Percentiles rank a stretch among this genome's conserved stretches.
Conservation (phyloP, 495 filamentous ascomycete species). For the Evernia prunastri region DNA sequence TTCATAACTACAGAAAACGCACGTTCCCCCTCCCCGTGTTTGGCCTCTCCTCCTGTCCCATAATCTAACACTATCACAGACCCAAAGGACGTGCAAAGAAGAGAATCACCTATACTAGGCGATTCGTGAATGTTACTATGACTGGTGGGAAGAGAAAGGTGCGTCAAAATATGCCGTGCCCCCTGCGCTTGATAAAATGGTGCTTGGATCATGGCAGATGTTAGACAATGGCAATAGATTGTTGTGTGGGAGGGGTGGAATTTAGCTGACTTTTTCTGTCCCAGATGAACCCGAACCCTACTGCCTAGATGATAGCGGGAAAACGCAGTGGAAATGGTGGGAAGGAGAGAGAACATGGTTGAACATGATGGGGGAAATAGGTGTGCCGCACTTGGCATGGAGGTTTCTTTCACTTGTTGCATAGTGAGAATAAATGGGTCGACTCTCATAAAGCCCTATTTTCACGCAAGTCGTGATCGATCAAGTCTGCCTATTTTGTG, state of each 20-base stretch:
- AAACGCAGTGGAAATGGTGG: background rate
- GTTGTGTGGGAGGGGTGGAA: background rate
- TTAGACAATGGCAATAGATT: background rate
- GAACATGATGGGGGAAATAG: background rate
- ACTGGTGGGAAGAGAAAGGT: conserved; percentile 99
- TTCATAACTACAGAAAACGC: too few relatives aligned
- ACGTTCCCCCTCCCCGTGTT: background rate
- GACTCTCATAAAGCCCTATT: background rate
- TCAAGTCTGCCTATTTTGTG: background rate
- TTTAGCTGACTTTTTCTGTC: conserved; percentile 6
- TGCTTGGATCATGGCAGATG: background rate
- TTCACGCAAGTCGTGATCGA: background rate
- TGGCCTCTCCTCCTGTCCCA: background rate
- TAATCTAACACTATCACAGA: conserved; percentile 20
- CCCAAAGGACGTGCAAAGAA: conserved; percentile 99
- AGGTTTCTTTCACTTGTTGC: background rate
- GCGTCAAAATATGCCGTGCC: conserved; percentile 24
- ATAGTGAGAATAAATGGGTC: background rate
- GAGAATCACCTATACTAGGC: conserved; percentile 92
- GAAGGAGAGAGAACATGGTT: background rate
- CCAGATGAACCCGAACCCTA: conserved; percentile 24
- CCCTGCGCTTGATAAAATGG: background rate
- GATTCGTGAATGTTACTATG: conserved; percentile 99
- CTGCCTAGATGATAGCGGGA: conserved; percentile 7
- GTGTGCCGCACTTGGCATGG: background rate